Evolutionary conservation across 257 asterid species (phyloP).

Genomic region (Nicotiana benthamiana): DNA sequence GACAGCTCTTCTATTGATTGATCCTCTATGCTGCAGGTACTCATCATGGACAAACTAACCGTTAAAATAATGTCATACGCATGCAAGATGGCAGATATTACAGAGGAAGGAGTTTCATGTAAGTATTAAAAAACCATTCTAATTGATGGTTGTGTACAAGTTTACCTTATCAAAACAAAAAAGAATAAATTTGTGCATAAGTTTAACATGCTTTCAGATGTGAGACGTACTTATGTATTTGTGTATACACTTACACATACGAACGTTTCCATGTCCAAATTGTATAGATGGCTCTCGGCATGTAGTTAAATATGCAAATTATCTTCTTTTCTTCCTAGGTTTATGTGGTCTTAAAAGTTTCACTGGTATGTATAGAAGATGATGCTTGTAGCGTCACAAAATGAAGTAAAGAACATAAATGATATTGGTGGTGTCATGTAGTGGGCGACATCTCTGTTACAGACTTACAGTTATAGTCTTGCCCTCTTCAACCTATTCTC

Average conservation of each 20-base stretch:
- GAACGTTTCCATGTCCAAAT: neutral
- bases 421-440: neutral
- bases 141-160: neutral
- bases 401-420: neutral
- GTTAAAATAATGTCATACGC: conserved; percentile 85
- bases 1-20: conserved; percentile 19
- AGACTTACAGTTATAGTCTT: neutral
- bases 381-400: neutral
- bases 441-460: neutral
- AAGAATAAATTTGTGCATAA: neutral
- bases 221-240: neutral
- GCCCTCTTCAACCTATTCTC: neutral
- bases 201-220: neutral
- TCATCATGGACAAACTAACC: conserved; percentile 95
- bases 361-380: neutral
- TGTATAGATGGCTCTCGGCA: neutral
- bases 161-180: neutral
- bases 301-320: neutral
- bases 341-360: neutral
- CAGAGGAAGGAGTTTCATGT: conserved; percentile 99
- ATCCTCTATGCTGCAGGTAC: conserved; percentile 57
- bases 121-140: conserved; percentile 67
- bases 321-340: neutral
- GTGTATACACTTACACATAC: neutral
- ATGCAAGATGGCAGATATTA: conserved; percentile 98